Base-by-base conservation (phyloP, 306 rosid species). In the Alnus rubra region DNA sequence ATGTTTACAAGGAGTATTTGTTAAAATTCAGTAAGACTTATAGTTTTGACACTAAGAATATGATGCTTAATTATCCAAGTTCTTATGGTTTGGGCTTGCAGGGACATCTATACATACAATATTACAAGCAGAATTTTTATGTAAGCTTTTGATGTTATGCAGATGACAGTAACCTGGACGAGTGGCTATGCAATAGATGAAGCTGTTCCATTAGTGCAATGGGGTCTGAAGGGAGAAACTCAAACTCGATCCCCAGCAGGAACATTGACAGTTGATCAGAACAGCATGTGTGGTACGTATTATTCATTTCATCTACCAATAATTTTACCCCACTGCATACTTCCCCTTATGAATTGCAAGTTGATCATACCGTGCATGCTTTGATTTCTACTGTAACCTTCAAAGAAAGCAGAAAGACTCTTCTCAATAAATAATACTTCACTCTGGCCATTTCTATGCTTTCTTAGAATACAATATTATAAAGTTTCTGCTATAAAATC, bases 161-260 rank as follows among this genome's bases (percentile, higher is more conserved):
- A 94, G 98, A 94, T 91, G 94, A 85, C 97, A 73, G 79, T 94
- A 69, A 92, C 98, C 18, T 92, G 98, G 97, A 92, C 97, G n/a
- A 94, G 98, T 80, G 97, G 98, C 60, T 94, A 90, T 49, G 77
- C 78, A 80, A 83, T 90, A 69, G 62, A 75, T 67, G 97, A 92
- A 76, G 97, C 97, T 69, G 84, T 80, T 33, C 94, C 98, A 0
- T 83, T 90, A 9, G 91, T 90, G 73, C 89, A 90, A 69, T 92
- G 91, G 93, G 91, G 88, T 82, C 71, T 54, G 35, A 35, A 73
- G 31, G 94, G 88, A 73, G 85, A 75, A 60, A 45, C 3, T 2
- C 83, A 23, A 4, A 76, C 37, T n/a, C 84, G 70, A 80, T 86
- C 97, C 71, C 94, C 94, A 14, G 98, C 98, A 3, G 97, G 91